phyloP scores from a whole-genome alignment of 2,329 filamentous ascomycete genomes.

The Phyllosticta ampelicida region DNA sequence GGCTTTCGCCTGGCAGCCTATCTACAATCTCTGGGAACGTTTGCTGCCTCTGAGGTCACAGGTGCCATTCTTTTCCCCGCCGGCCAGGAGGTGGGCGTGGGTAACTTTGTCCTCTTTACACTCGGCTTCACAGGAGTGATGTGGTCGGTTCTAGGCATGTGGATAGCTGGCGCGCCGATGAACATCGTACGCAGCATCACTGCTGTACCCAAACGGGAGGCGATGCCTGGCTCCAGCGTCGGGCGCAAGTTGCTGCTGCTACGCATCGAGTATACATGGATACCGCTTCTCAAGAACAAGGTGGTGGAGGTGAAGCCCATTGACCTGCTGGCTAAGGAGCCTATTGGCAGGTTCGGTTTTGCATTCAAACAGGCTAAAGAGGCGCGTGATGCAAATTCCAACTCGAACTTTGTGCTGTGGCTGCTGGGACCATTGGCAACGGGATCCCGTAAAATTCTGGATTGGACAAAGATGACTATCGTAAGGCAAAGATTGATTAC shows the following conservation, averaged over 20 bases:
- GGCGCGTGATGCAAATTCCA: neutral
- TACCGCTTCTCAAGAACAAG: constrained; percentile 1
- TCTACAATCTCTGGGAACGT: neutral
- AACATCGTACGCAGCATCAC: constrained; percentile 1
- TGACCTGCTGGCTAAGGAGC: neutral
- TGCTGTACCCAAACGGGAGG: constrained; percentile 1
- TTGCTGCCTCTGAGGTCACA: neutral
- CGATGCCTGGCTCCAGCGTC: neutral
- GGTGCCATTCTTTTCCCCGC: neutral
- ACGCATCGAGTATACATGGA: constrained; percentile 3
- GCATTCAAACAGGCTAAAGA: neutral
- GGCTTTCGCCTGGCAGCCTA: neutral
- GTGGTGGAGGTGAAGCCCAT: neutral
- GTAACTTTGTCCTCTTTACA: neutral
- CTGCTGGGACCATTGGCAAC: neutral
- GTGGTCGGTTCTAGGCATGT: constrained; percentile 6
- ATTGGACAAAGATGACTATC: neutral
- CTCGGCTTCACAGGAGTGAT: constrained; percentile 5
- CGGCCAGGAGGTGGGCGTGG: neutral
- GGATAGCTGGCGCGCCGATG: neutral
- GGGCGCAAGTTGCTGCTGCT: neutral
- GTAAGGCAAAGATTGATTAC: neutral
- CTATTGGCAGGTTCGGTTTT: neutral
- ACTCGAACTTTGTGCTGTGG: neutral
- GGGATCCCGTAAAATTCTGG: neutral